phyloP scores from a whole-genome alignment of 768 basidiomycete species.

The Collybiopsis confluens region DNA sequence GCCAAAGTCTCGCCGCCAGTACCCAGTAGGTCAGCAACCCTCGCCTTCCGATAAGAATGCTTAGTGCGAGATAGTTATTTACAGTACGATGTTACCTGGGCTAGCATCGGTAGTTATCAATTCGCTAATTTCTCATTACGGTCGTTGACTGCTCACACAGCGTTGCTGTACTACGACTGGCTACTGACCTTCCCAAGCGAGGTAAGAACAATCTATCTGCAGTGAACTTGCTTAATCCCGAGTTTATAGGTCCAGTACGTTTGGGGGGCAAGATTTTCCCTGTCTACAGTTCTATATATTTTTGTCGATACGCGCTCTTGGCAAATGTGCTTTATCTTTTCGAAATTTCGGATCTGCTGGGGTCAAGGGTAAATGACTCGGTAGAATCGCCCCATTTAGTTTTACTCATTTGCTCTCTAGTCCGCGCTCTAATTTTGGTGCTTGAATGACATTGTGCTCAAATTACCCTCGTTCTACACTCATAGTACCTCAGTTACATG shows the following conservation, averaged over 20 bases:
- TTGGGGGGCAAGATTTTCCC: conserved; percentile 21
- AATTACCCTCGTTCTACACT: no score
- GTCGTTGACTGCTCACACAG: conserved; percentile 7
- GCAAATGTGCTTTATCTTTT: conserved; percentile 29
- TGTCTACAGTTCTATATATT: conserved; percentile 27
- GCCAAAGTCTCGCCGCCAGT: not conserved
- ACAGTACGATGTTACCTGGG: conserved; percentile 6
- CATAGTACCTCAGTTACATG: conserved; percentile 16
- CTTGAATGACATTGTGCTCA: not conserved
- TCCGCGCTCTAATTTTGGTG: not conserved
- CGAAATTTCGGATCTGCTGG: conserved; percentile 17
- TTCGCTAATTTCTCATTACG: not conserved
- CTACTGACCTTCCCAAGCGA: conserved; percentile 25
- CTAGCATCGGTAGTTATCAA: not conserved
- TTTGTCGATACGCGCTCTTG: conserved; percentile 29
- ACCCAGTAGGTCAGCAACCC: not conserved
- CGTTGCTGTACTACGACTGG: conserved; percentile 29
- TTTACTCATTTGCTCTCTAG: not conserved
- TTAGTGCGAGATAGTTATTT: not conserved
- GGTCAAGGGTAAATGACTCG: not conserved
- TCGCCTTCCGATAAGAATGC: not conserved
- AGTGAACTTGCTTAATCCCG: not conserved
- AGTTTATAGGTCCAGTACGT: conserved; percentile 19
- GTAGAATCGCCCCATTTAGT: not conserved
- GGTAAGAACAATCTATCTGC: conserved; percentile 5